Base-by-base conservation (phyloP, 495 filamentous ascomycete genomes). In the Chaetomium cochliodes region DNA sequence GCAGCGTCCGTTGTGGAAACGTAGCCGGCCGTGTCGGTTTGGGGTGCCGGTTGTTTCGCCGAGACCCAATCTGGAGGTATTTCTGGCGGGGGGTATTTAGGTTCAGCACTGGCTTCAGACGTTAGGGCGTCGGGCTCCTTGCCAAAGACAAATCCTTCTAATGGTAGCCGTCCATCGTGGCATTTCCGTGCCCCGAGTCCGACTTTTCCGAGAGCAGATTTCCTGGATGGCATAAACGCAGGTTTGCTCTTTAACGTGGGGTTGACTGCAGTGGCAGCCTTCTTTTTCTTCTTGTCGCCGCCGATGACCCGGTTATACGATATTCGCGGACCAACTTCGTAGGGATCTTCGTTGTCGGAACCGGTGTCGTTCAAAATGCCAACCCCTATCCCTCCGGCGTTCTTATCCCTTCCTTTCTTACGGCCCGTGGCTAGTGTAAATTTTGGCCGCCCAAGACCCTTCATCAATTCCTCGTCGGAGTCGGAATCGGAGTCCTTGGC, bases 301-400 rank as follows among this genome's bases (percentile, higher is more conserved):
- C 91, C 93, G 71, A 98, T 88, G 5, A 87, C 83, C 54, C 86
- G 82, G 69, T 91, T 96, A 74, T 96, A 97, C n/a, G 89, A 91
- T 72, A 96, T 93, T 70, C 87, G 87, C 9, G 94, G 94, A 0
- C 94, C 93, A 23, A 98, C 85, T 52, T 91, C 90, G 76, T 97
- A 98, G 0, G 91, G 90, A 70, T 98, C 96, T 71, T 97, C 94
- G 61, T 98, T 93, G 69, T 98, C 94, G n/a, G 94, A 97, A 4
- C 92, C 93, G 20, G 88, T 96, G 65, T 98, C 94, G 70, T 98
- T 98, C 58, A 98, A 75, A 23, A 97, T 79, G 3, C 94, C 94
- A 16, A 96, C 89, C 0, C 94, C 94, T 54, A 98, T 92, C 0
- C 88, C 90, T 54, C 87, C 85, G 33, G 84, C 83, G 8, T 69